Evolutionary conservation across 257 asterid species (phyloP).

Genomic region (Petunia secreta): DNA sequence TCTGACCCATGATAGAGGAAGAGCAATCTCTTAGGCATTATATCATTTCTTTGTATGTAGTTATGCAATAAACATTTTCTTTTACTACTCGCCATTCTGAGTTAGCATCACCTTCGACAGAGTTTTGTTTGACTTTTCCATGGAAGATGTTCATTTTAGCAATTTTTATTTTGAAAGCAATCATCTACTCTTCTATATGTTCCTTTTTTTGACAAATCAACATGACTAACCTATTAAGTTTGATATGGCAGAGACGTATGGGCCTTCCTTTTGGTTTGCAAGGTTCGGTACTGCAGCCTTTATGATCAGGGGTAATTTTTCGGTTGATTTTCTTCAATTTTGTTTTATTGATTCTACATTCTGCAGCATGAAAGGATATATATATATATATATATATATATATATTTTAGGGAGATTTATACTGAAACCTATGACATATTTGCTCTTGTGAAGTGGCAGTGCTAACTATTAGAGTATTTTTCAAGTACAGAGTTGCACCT

Average conservation of each 20-base stretch:
- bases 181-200: background rate
- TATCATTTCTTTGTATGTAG: background rate
- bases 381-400: too few species aligned
- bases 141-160: background rate
- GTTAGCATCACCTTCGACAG: background rate
- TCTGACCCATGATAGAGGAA: background rate
- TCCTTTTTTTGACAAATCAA: background rate
- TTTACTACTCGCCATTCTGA: background rate
- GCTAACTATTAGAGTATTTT: background rate
- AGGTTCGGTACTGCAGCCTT: slow-evolving; percentile 91
- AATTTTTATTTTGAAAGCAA: background rate
- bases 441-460: slow-evolving; percentile 3
- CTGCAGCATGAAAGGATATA: slow-evolving; percentile 8
- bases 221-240: slow-evolving; percentile 31
- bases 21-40: background rate
- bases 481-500: background rate
- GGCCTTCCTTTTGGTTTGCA: slow-evolving; percentile 93
- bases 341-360: background rate
- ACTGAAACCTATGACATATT: background rate
- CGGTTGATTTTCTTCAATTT: background rate
- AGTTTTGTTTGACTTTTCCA: background rate
- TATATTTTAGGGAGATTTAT: too few species aligned
- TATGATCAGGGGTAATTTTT: slow-evolving; percentile 85
- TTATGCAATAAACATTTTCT: background rate
- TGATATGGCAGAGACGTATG: slow-evolving; percentile 82